Base-by-base conservation (phyloP, 106 monocot species). In the Iris macrosiphon region DNA sequence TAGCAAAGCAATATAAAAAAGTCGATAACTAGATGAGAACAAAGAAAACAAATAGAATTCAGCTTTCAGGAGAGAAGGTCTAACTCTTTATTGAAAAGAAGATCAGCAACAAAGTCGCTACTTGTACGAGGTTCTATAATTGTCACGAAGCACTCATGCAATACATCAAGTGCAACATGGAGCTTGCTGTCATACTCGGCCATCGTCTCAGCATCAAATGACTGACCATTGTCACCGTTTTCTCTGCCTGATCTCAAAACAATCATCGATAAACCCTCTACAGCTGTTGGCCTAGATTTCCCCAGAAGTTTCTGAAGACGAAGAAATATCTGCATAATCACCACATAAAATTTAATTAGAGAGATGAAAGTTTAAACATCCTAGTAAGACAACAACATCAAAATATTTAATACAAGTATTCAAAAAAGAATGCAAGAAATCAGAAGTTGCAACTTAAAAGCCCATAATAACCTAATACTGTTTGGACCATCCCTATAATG, bases 131-230 rank as follows among this genome's bases (percentile, higher is more conserved):
- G 50, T 26, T 83, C 88, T 20, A 51, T 33, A 11, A 88, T 47
- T 5, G 72, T 4, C 17, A 56, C 67, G 73, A 88, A 88, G 30
- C 83, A 88, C 56, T 88, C 88, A 63, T 79, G 72, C 18, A 88
- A 39, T n/a, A 88, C 62, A 52, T 79, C 75, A 13, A 73, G 42
- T 7, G 88, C 83, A 59, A 82, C 18, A 61, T 42, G 46, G 9
- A 88, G 79, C 56, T 73, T 76, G 54, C 69, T 61, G 32, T 73
- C 17, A 37, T 63, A 41, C 49, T 73, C 79, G 29, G 61, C 53
- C 40, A 53, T 60, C 10, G 64, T 61, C 58, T 55, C 48, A 39
- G 21, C 55, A 55, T 53, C 59, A 60, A 61, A 33, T 4, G n/a
- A n/a, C n/a, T n/a, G n/a, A n/a, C 10, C 31, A 39, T 68, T 22